Percentiles rank a stretch among this genome's conserved stretches.
These are phyloP conservation scores for Sclerotinia borealis DNA, from an alignment of 2,329 filamentous ascomycete species.

Conservation along the genomic window DNA sequence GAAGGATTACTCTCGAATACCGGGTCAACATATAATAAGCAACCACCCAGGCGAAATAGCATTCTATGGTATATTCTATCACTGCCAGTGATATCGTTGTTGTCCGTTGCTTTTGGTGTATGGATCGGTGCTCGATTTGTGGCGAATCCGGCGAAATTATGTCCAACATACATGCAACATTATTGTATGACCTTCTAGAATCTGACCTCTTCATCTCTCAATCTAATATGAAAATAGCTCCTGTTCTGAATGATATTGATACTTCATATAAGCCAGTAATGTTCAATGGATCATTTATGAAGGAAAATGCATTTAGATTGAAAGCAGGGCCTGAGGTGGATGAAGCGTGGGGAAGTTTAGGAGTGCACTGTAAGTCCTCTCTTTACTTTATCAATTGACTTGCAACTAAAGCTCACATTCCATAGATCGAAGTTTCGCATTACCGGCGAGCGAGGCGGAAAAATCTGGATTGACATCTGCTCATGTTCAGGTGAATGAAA, in stretches of 20 bases:
- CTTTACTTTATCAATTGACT: not conserved
- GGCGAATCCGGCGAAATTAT: slow-evolving; percentile 11
- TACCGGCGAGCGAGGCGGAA: slow-evolving; percentile 37
- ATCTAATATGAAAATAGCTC: slow-evolving; percentile 23
- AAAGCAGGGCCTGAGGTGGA: slow-evolving; percentile 44
- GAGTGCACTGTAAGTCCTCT: slow-evolving; percentile 40
- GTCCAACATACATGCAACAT: slow-evolving; percentile 14
- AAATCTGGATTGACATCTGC: slow-evolving; percentile 39
- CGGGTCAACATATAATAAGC: slow-evolving; percentile 1
- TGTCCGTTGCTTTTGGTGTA: slow-evolving; percentile 9
- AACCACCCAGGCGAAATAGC: not conserved
- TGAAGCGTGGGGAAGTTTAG: slow-evolving; percentile 45
- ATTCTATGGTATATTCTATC: slow-evolving; percentile 2
- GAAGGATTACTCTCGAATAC: slow-evolving; percentile 6
- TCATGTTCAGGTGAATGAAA: slow-evolving; percentile 45
- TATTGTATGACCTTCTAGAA: slow-evolving; percentile 13
- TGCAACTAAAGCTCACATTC: not conserved
- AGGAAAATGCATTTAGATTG: slow-evolving; percentile 46
- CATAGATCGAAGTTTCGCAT: slow-evolving; percentile 33
- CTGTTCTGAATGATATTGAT: slow-evolving; percentile 36
- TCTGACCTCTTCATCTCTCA: not conserved
- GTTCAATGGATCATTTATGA: slow-evolving; percentile 49
- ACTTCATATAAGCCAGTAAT: slow-evolving; percentile 37
- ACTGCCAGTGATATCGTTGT: slow-evolving; percentile 10
- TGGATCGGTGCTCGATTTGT: slow-evolving; percentile 13